These are phyloP conservation scores for Serendipita vermifera DNA, from an alignment of 768 basidiomycete genomes.

Conservation along the genomic window DNA sequence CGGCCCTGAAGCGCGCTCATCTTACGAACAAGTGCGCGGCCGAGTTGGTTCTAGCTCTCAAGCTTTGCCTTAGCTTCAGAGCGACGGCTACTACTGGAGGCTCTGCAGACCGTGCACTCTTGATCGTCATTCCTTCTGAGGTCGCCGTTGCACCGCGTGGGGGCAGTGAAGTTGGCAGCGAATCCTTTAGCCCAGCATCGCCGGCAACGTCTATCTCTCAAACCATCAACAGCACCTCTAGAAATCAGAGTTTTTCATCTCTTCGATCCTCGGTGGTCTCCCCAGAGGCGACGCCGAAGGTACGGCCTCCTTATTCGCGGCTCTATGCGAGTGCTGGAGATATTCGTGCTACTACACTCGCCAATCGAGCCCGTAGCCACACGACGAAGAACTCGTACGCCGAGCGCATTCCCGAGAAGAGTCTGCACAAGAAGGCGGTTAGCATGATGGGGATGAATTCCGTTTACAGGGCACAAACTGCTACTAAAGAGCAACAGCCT, in stretches of 20 bases:
- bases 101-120: too few relatives aligned
- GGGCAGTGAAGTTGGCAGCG: not conserved
- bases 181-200: not conserved
- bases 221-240: not conserved
- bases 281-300: not conserved
- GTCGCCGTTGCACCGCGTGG: not conserved
- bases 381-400: not conserved
- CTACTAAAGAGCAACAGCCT: too few relatives aligned
- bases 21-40: slow-evolving; percentile 3
- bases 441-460: slow-evolving; percentile 6
- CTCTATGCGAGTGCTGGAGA: too few relatives aligned
- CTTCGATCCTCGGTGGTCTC: not conserved
- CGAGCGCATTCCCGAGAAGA: not conserved
- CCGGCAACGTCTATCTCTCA: not conserved
- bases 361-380: not conserved
- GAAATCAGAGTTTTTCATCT: not conserved
- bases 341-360: too few relatives aligned
- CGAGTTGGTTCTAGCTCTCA: not conserved
- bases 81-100: not conserved
- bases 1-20: not conserved
- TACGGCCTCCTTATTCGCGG: too few relatives aligned
- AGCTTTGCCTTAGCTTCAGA: slow-evolving; percentile 6
- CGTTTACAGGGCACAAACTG: not conserved
- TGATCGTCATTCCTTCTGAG: not conserved
- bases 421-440: not conserved